These are phyloP conservation scores for Toxoplasma gondii DNA, from an alignment of 169 alveolate genomes.

Conservation along the genomic window DNA sequence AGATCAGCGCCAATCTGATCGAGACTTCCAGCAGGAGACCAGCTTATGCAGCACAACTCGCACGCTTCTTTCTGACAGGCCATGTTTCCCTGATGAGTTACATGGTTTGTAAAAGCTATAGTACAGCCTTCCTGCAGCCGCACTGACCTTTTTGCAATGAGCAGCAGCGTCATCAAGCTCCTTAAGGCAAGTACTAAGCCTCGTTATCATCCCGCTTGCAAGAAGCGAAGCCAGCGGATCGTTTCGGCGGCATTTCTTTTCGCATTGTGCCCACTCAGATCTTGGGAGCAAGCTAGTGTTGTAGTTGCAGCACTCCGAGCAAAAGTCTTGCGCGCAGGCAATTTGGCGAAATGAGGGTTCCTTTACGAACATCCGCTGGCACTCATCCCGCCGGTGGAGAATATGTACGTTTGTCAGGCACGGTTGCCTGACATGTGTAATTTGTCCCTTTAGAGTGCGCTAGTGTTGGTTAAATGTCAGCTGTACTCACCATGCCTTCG, in stretches of 20 bases:
- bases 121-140: background rate
- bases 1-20: background rate
- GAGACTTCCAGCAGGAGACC: background rate
- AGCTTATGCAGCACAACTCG: slow-evolving; percentile 34
- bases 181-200: background rate
- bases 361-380: slow-evolving; percentile 67
- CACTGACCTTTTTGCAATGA: slow-evolving; percentile 8
- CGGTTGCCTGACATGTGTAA: background rate
- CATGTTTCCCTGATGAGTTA: background rate
- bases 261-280: slow-evolving; percentile 11
- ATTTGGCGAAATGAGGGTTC: slow-evolving; percentile 43
- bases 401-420: slow-evolving; percentile 38
- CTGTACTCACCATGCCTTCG: slow-evolving; percentile 10
- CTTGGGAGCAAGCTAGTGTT: slow-evolving; percentile 72
- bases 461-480: background rate
- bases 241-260: slow-evolving; percentile 24
- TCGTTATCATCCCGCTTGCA: background rate
- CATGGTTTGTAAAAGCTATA: background rate
- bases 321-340: slow-evolving; percentile 70
- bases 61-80: slow-evolving; percentile 43
- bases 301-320: slow-evolving; percentile 75
- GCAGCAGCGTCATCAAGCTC: background rate
- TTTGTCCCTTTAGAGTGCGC: background rate
- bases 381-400: slow-evolving; percentile 68
- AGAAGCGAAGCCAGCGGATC: background rate